A percentile compares a stretch with the other conserved stretches of the same genome.
phyloP scores from a whole-genome alignment of 176 grass and related monocot species.

The Oryza officinalis region DNA sequence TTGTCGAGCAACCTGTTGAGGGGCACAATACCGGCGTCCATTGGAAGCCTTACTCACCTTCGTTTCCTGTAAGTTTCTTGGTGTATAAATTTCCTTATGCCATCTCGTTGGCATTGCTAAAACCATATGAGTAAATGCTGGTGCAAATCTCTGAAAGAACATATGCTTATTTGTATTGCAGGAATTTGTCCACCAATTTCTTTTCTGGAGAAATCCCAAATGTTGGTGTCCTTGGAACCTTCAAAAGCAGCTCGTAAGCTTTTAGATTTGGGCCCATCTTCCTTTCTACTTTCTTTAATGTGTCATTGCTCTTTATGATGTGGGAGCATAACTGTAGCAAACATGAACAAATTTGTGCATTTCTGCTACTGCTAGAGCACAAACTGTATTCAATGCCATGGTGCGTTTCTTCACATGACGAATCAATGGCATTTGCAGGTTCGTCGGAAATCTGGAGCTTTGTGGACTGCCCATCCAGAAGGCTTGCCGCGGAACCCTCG shows the following conservation, averaged over 20 bases:
- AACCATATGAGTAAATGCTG: not conserved
- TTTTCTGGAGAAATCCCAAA: constrained; percentile 91
- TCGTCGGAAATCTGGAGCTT: constrained; percentile 94
- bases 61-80: constrained; percentile 67
- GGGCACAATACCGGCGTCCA: constrained; percentile 69
- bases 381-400: not conserved
- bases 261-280: not conserved
- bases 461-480: constrained; percentile 90
- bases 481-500: constrained; percentile 68
- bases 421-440: constrained; percentile 49
- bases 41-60: constrained; percentile 70
- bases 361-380: not conserved
- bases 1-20: constrained; percentile 83
- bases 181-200: constrained; percentile 94
- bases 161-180: constrained; percentile 14
- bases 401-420: constrained; percentile 19
- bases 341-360: not conserved
- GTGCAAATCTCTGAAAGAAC: not conserved
- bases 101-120: not conserved
- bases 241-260: constrained; percentile 92
- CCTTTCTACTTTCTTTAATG: constrained; percentile 1
- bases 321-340: not conserved
- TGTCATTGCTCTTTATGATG: not conserved
- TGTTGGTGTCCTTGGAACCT: constrained; percentile 81
- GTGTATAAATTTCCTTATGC: not conserved